These are phyloP conservation scores for Fragilaria radians DNA, from an alignment of 108 stramenopile genomes.

Conservation along the genomic window DNA sequence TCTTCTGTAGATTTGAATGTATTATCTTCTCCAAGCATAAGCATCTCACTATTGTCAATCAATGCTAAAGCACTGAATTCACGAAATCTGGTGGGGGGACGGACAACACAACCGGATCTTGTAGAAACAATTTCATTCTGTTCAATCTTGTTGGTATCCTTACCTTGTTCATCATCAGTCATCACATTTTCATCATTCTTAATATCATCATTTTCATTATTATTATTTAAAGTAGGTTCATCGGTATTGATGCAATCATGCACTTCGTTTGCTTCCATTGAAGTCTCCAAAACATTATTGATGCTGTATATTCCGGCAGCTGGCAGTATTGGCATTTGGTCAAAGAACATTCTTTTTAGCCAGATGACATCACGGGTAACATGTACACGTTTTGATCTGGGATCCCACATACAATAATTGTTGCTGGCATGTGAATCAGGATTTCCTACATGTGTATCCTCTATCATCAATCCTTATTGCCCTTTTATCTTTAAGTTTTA, in stretches of 20 bases:
- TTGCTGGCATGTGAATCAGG: no score
- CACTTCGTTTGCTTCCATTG: neutral
- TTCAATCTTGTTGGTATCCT: no score
- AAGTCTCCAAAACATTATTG: neutral
- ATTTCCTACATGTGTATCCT: slow-evolving; percentile 13
- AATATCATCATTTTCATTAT: slow-evolving; percentile 4
- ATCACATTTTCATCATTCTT: no score
- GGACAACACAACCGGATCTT: no score
- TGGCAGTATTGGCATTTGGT: neutral
- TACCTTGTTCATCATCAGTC: no score
- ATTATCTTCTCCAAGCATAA: no score
- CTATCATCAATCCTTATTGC: slow-evolving; percentile 7
- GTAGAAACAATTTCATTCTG: no score
- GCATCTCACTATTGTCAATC: no score
- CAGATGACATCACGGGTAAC: slow-evolving; percentile 22
- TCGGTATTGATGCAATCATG: neutral
- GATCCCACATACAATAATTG: slow-evolving; percentile 24
- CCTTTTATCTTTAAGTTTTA: slow-evolving; percentile 3
- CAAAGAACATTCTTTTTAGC: slow-evolving; percentile 23
- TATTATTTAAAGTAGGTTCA: no score
- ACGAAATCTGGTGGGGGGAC: no score
- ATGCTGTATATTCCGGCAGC: neutral
- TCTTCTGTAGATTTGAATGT: slow-evolving; percentile 30
- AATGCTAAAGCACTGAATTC: no score
- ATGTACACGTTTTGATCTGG: slow-evolving; percentile 9